Base-by-base conservation (phyloP, 768 basidiomycete genomes). In the Tulasnella calospora region DNA sequence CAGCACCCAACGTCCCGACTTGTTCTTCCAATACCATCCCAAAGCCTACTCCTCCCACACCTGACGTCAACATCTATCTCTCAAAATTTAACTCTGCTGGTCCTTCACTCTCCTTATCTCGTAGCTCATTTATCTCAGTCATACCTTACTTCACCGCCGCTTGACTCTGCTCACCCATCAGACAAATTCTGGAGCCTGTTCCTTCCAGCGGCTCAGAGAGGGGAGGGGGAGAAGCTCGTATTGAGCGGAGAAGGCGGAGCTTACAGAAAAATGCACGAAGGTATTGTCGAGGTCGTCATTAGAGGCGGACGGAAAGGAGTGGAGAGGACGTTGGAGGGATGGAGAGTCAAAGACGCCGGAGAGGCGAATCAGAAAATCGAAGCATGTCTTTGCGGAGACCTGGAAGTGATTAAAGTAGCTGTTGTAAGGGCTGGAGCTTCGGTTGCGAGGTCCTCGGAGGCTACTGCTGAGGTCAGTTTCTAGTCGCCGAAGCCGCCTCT, bases 51-150 rank as follows among this genome's bases (percentile, higher is more conserved):
- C 33, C 83, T 89, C 19, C 85, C 89, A 4, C 83, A 90, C 35
- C 84, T 96, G 77, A 86, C 87, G 21, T 88, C 90, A 46, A 89
- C 92, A 0, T 80, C 86, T 9, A 91, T 95, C 82, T 92, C 92
- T 0, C 83, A 90, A 0, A 87, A 91, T 1, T 85, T 94, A 35
- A 86, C 88, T 0, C 90, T 91, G 80, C 80, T 94, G 21, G 88
- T 87, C 67, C 89, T 91, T 0, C 92, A 94, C 82, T 92, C 94
- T 2, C 88, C 93, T 0, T 85, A 86, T 0, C 87, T 98, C 74
- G 85, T 76, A n/a, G 35, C 36, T 33, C 47, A 57, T 12, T 36
- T 76, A 21, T 46, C 41, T 33, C 41, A 46, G n/a, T 46, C 47
- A 30, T 74, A 74, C 73, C 41, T 74, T n/a, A 51, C 47, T 17